A percentile compares a stretch with the other conserved stretches of the same genome.
These are phyloP conservation scores for Geosmithia morbida DNA, from an alignment of 2,329 filamentous ascomycete species.

Conservation along the genomic window DNA sequence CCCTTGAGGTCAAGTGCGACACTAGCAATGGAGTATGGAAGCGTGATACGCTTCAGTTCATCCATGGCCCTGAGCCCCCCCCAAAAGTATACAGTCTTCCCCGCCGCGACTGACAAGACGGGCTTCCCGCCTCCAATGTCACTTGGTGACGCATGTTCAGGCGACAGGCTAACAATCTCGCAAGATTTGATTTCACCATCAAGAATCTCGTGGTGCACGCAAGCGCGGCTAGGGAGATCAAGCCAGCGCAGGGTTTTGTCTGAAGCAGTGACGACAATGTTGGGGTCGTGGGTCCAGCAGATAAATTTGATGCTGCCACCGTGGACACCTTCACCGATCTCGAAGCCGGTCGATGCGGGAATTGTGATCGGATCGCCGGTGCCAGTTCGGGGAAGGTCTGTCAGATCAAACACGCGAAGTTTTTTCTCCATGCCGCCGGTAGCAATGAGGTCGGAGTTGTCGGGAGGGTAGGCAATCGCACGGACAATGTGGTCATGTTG, in stretches of 20 bases:
- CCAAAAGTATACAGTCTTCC: slow-evolving; percentile 89
- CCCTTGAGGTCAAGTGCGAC: slow-evolving; percentile 75
- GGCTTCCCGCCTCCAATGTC: slow-evolving; percentile 54
- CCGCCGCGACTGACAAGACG: slow-evolving; percentile 81
- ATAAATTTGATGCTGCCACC: slow-evolving; percentile 88
- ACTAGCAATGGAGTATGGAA: slow-evolving; percentile 77
- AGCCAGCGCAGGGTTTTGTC: slow-evolving; percentile 94
- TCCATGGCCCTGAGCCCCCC: slow-evolving; percentile 56
- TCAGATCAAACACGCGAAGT: slow-evolving; percentile 82
- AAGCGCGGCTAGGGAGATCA: slow-evolving; percentile 63
- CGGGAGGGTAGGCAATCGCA: slow-evolving; percentile 76
- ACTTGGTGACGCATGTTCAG: slow-evolving; percentile 38
- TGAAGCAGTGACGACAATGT: slow-evolving; percentile 78
- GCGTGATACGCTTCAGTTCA: slow-evolving; percentile 63
- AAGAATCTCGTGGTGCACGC: slow-evolving; percentile 63
- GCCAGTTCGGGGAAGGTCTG: slow-evolving; percentile 33
- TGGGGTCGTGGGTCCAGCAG: slow-evolving; percentile 81
- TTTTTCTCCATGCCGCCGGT: slow-evolving; percentile 96
- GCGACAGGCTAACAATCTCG: slow-evolving; percentile 63
- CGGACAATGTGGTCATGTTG: slow-evolving; percentile 93
- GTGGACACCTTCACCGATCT: slow-evolving; percentile 77
- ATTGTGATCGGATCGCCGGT: slow-evolving; percentile 29
- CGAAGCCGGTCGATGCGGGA: slow-evolving; percentile 53
- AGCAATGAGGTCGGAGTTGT: slow-evolving; percentile 70
- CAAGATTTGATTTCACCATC: slow-evolving; percentile 84